Conservation (phyloP, 805 yeast species). For the Myxozyma kluyveri region DNA sequence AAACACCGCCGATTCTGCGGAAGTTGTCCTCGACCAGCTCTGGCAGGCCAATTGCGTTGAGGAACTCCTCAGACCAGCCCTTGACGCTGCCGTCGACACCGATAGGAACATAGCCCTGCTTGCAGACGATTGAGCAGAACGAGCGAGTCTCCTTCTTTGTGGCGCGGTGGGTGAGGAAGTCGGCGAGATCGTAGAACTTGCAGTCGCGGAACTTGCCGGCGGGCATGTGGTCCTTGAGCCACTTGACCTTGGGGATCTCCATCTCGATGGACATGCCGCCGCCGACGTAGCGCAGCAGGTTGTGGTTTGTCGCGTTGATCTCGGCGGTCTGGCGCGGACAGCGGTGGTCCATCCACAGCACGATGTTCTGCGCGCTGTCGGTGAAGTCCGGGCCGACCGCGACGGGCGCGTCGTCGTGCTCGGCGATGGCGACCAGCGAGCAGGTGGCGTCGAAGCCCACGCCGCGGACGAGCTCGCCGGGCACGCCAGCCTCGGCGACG, state of each 20-base stretch:
- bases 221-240: slow-evolving; percentile 87
- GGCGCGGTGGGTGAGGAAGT: slow-evolving; percentile 86
- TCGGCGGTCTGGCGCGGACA: slow-evolving; percentile 76
- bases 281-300: slow-evolving; percentile 85
- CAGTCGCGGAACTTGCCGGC: slow-evolving; percentile 53
- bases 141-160: slow-evolving; percentile 85
- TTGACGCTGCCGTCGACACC: slow-evolving; percentile 83
- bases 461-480: slow-evolving; percentile 67
- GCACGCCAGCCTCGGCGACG: slow-evolving; percentile 70
- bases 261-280: slow-evolving; percentile 97
- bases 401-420: slow-evolving; percentile 62
- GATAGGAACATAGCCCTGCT: slow-evolving; percentile 89
- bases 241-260: slow-evolving; percentile 96
- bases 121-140: slow-evolving; percentile 87
- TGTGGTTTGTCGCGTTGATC: slow-evolving; percentile 78
- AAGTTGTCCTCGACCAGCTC: slow-evolving; percentile 78
- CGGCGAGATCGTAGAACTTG: slow-evolving; percentile 90
- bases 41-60: slow-evolving; percentile 62
- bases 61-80: slow-evolving; percentile 88
- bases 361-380: slow-evolving; percentile 72
- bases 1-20: slow-evolving; percentile 77
- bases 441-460: slow-evolving; percentile 98
- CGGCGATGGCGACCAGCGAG: slow-evolving; percentile 78
- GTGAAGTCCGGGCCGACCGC: slow-evolving; percentile 85
- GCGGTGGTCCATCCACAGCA: slow-evolving; percentile 98